Conservation (phyloP, 169 alveolate genomes). For the Plasmodium chabaudi region DNA sequence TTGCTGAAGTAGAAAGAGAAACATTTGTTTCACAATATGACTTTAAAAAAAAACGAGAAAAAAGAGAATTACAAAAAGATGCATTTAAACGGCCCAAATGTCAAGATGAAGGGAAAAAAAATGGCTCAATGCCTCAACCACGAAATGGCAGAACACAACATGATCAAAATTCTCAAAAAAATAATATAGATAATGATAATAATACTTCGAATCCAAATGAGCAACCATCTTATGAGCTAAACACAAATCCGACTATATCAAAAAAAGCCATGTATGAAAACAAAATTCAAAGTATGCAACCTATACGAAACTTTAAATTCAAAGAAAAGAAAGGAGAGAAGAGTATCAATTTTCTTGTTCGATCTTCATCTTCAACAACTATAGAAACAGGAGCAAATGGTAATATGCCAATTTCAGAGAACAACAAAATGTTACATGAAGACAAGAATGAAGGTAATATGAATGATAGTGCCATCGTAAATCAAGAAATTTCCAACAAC, state of each 20-base stretch:
- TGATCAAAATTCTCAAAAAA: background rate
- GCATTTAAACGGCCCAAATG: slow-evolving; percentile 47
- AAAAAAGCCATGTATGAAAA: slow-evolving; percentile 44
- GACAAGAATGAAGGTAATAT: background rate
- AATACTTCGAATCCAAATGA: background rate
- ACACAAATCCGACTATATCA: background rate
- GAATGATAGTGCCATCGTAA: background rate
- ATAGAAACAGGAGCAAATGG: background rate
- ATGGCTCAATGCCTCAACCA: background rate
- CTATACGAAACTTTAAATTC: slow-evolving; percentile 62
- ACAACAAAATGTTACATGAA: background rate
- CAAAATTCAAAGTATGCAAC: slow-evolving; percentile 72
- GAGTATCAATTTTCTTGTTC: slow-evolving; percentile 66
- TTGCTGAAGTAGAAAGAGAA: slow-evolving; percentile 92
- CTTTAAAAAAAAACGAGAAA: slow-evolving; percentile 86
- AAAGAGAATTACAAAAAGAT: slow-evolving; percentile 77
- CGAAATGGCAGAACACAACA: background rate
- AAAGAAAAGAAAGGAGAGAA: slow-evolving; percentile 74
- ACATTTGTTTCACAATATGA: slow-evolving; percentile 86
- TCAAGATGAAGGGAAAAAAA: slow-evolving; percentile 17
- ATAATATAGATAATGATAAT: background rate
- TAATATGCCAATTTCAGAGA: background rate
- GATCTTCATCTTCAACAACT: slow-evolving; percentile 40
- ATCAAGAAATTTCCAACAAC: background rate
- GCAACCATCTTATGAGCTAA: background rate